Evolutionary conservation across 108 stramenopile species (phyloP).

Genomic region (Nannochloropsis salina): DNA sequence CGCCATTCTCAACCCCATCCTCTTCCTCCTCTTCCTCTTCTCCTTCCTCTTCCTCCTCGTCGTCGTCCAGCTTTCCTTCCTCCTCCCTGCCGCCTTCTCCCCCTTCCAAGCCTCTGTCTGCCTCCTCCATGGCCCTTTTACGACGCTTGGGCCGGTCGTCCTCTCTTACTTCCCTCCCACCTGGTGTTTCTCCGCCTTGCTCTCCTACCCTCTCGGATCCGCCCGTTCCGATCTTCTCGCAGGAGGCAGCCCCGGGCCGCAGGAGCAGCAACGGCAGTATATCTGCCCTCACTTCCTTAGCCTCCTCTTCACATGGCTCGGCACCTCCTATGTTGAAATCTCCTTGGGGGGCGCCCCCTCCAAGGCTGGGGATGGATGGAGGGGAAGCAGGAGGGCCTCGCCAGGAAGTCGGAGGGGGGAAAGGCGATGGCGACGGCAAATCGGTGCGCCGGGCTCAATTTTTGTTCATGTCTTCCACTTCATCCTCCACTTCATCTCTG

Average conservation of each 20-base stretch:
- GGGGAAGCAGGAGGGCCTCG: neutral
- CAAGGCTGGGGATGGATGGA: neutral
- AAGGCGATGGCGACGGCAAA: neutral
- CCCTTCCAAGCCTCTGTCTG: neutral
- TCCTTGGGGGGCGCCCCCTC: neutral
- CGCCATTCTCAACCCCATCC: neutral
- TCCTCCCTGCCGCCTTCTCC: neutral
- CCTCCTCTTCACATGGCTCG: neutral
- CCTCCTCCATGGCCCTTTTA: neutral
- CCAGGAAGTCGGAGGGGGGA: neutral
- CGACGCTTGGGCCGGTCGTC: neutral
- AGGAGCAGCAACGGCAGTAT: neutral
- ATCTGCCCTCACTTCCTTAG: neutral
- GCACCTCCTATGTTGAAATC: neutral
- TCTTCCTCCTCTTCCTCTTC: neutral
- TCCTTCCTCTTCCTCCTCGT: neutral
- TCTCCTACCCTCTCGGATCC: neutral
- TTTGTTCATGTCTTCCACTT: neutral
- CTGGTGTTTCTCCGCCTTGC: neutral
- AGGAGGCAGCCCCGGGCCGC: neutral
- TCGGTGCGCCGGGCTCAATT: neutral
- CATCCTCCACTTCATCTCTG: neutral
- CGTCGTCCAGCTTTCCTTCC: neutral
- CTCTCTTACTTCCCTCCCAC: neutral
- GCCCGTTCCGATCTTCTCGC: neutral